A percentile compares a stretch with the other conserved stretches of the same genome.
Conservation (phyloP, 169 alveolate genomes). For the Plasmodium adleri region DNA sequence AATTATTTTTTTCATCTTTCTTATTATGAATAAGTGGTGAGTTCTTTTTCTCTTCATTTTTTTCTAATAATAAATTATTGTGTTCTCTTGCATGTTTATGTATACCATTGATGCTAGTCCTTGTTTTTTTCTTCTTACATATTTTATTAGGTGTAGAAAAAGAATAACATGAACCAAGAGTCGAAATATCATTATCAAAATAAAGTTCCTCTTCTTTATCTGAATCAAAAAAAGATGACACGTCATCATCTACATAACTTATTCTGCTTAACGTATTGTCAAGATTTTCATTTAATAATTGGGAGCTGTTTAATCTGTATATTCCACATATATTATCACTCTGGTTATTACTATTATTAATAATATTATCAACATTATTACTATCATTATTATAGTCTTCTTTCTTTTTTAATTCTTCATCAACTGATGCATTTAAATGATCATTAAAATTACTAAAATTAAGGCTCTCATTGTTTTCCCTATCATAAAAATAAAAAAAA, state of each 20-base stretch:
- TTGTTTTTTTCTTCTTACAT: slow-evolving; percentile 18
- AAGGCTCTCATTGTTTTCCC: slow-evolving; percentile 57
- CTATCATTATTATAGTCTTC: slow-evolving; percentile 12
- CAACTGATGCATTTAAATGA: slow-evolving; percentile 24
- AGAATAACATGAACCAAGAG: slow-evolving; percentile 58
- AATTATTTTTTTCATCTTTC: not conserved
- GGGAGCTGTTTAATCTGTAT: slow-evolving; percentile 54
- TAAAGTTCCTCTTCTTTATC: slow-evolving; percentile 66
- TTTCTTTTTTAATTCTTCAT: slow-evolving; percentile 13
- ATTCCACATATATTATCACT: slow-evolving; percentile 54
- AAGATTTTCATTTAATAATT: slow-evolving; percentile 27
- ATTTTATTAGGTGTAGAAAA: slow-evolving; percentile 24
- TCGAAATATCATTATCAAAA: slow-evolving; percentile 62
- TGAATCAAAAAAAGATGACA: slow-evolving; percentile 67
- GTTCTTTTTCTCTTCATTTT: not conserved
- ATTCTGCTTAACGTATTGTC: slow-evolving; percentile 63
- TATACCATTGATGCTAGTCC: slow-evolving; percentile 2
- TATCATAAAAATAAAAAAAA: not conserved
- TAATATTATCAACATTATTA: too few relatives aligned
- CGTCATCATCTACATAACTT: slow-evolving; percentile 73
- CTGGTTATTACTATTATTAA: not conserved
- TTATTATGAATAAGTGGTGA: slow-evolving; percentile 6
- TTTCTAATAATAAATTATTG: not conserved
- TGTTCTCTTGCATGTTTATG: not conserved
- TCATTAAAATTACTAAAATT: slow-evolving; percentile 39